Percentiles rank a stretch among this genome's conserved stretches.
These are phyloP conservation scores for Aspergillus clavatus DNA, from an alignment of 2,329 filamentous ascomycete genomes.

Conservation along the genomic window DNA sequence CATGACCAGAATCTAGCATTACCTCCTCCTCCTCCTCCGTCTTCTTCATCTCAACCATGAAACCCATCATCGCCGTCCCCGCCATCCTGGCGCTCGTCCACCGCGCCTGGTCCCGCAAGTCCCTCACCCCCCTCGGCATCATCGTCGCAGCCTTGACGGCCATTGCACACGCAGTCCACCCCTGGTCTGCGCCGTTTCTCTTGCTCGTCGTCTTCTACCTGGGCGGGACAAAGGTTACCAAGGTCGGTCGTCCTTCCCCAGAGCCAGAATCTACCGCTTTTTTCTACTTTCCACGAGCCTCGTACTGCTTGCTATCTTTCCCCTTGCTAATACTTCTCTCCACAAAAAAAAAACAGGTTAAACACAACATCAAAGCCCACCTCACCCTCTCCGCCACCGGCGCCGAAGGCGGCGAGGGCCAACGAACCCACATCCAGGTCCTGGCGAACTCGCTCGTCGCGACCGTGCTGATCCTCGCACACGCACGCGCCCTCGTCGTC, in stretches of 20 bases:
- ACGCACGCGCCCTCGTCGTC: slow-evolving; percentile 43
- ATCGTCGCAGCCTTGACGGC: slow-evolving; percentile 69
- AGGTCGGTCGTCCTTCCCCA: slow-evolving; percentile 52
- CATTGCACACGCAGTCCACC: slow-evolving; percentile 78
- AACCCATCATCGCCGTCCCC: slow-evolving; percentile 41
- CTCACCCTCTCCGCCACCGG: slow-evolving; percentile 76
- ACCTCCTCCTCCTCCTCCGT: too few relatives aligned
- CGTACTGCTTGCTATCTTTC: neutral
- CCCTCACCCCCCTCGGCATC: slow-evolving; percentile 73
- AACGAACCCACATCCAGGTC: slow-evolving; percentile 81
- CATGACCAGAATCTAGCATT: too few relatives aligned
- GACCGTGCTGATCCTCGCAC: slow-evolving; percentile 56
- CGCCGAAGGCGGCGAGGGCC: slow-evolving; percentile 67
- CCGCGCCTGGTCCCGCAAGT: slow-evolving; percentile 66
- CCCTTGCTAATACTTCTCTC: too few relatives aligned
- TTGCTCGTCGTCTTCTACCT: slow-evolving; percentile 82
- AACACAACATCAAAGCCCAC: slow-evolving; percentile 76
- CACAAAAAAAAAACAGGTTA: too few relatives aligned
- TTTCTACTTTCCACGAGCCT: too few relatives aligned
- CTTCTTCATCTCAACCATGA: slow-evolving; percentile 28
- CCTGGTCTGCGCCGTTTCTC: slow-evolving; percentile 86
- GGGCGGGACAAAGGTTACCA: slow-evolving; percentile 75
- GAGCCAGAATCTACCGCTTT: too few relatives aligned
- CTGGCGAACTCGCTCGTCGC: slow-evolving; percentile 82
- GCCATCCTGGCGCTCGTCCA: slow-evolving; percentile 57